Evolutionary conservation across 169 alveolate species (phyloP), one percentile per base, ranked within the genome.

Genomic region (Plasmodium malariae): DNA sequence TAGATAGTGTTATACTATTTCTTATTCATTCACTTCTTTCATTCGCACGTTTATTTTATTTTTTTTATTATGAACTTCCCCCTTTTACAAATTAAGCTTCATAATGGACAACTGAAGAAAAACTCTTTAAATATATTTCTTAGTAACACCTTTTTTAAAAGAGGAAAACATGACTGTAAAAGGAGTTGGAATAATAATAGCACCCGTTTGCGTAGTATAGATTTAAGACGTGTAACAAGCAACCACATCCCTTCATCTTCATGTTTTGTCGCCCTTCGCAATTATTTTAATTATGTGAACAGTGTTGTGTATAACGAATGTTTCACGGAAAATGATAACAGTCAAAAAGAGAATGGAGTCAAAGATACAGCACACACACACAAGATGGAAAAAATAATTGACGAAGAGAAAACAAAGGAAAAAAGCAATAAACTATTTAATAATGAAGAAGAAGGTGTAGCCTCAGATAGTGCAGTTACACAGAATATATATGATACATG

Each of bases 1-100:
- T n/a, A n/a, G n/a, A n/a, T n/a, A n/a, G n/a, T n/a, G n/a, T n/a
- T n/a, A n/a, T n/a, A n/a, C n/a, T 45, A 11, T 45, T 0, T 3
- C 55, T 1, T 45, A 11, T 45, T 0, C 14, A 3, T 45, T 45
- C 1, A 45, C 14, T 5, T 19, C 19, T 9, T 48, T 48, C 19
- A 60, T 49, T 24, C 87, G 43, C 60, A 36, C 34, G 74, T 17
- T 43, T 30, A 67, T 67, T 67, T 24, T 40, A 49, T 40, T 32
- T 30, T 73, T 55, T 59, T 30, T 62, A 73, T 55, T 36, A 73
- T 73, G 87, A 73, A 4, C 87, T 73, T 34, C 51, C n/a, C 45
- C 28, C 45, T 19, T 62, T 54, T 30, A 73, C 70, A 73, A 36
- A 59, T 11, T 36, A 73, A 55, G 51, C 57, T 73, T 11, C 72